These are phyloP conservation scores for Globisporangium okanoganense DNA, from an alignment of 352 stramenopile genomes.

Conservation along the genomic window DNA sequence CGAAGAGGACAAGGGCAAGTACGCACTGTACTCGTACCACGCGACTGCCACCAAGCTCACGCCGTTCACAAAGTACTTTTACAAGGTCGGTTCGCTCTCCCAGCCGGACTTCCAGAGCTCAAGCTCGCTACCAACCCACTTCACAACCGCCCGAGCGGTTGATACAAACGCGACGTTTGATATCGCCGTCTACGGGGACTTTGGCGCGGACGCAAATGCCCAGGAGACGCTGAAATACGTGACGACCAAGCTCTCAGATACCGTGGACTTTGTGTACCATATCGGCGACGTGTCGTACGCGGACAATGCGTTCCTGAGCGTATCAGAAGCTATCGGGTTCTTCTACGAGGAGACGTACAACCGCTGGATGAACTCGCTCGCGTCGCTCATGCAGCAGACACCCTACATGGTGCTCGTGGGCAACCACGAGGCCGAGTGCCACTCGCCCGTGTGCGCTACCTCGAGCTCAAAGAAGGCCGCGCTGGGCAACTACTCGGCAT, in stretches of 20 bases:
- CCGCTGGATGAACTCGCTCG: slow-evolving; percentile 71
- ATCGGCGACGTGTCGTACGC: slow-evolving; percentile 66
- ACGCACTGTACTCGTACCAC: slow-evolving; percentile 46
- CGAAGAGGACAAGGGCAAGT: slow-evolving; percentile 29
- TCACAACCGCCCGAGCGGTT: slow-evolving; percentile 27
- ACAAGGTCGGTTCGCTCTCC: slow-evolving; percentile 35
- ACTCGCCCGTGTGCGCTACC: slow-evolving; percentile 54
- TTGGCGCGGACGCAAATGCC: slow-evolving; percentile 39
- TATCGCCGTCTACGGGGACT: slow-evolving; percentile 54
- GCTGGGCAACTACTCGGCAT: slow-evolving; percentile 81
- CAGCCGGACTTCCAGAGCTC: slow-evolving; percentile 23
- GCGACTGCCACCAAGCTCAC: slow-evolving; percentile 23
- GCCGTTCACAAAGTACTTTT: slow-evolving; percentile 42
- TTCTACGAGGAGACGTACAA: slow-evolving; percentile 88
- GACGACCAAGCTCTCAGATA: slow-evolving; percentile 18
- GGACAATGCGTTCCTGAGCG: slow-evolving; percentile 24
- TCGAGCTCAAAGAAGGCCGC: slow-evolving; percentile 39
- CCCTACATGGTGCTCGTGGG: slow-evolving; percentile 84
- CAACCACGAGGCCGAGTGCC: slow-evolving; percentile 89
- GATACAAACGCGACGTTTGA: slow-evolving; percentile 32
- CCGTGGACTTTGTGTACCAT: slow-evolving; percentile 65
- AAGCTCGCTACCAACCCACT: slow-evolving; percentile 12
- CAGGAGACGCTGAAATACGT: slow-evolving; percentile 32
- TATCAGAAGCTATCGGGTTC: slow-evolving; percentile 41
- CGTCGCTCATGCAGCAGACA: slow-evolving; percentile 37